phyloP scores from a whole-genome alignment of 805 yeast genomes.

The Saccharomyces eubayanus region DNA sequence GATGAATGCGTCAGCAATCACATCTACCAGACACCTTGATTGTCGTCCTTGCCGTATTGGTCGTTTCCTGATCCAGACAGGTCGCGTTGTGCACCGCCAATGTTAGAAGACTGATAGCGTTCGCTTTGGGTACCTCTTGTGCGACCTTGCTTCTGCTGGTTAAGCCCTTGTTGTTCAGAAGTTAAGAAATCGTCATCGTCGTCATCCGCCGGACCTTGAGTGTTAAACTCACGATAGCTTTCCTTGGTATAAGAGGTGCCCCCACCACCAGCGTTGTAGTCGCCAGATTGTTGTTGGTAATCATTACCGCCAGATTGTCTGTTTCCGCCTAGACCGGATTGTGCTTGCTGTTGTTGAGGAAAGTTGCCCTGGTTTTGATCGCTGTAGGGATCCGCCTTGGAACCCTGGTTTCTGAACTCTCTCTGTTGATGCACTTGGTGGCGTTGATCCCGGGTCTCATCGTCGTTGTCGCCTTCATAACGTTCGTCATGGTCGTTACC shows the following conservation, averaged over 20 bases:
- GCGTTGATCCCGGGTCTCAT: slow-evolving; percentile 5
- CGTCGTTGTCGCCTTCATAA: slow-evolving; percentile 5
- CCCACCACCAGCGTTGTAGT: background rate
- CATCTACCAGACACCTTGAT: background rate
- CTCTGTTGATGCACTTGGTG: slow-evolving; percentile 6
- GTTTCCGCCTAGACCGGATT: background rate
- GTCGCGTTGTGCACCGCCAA: background rate
- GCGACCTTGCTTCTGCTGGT: background rate
- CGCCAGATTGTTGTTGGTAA: background rate
- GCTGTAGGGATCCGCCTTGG: background rate
- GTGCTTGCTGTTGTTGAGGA: slow-evolving; percentile 3
- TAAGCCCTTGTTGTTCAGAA: background rate
- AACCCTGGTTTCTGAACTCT: background rate
- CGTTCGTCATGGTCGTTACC: slow-evolving; percentile 11
- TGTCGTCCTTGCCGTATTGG: background rate
- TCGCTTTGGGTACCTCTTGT: background rate
- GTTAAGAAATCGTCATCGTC: background rate
- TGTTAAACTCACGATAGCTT: background rate
- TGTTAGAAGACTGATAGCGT: background rate
- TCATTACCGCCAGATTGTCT: slow-evolving; percentile 1
- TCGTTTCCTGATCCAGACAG: background rate
- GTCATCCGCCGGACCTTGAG: background rate
- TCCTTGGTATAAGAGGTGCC: background rate
- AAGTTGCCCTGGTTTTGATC: background rate
- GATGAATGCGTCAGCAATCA: background rate